Evolutionary conservation across 106 monocot species (phyloP).

Genomic region (Dioscorea zingiberensis): DNA sequence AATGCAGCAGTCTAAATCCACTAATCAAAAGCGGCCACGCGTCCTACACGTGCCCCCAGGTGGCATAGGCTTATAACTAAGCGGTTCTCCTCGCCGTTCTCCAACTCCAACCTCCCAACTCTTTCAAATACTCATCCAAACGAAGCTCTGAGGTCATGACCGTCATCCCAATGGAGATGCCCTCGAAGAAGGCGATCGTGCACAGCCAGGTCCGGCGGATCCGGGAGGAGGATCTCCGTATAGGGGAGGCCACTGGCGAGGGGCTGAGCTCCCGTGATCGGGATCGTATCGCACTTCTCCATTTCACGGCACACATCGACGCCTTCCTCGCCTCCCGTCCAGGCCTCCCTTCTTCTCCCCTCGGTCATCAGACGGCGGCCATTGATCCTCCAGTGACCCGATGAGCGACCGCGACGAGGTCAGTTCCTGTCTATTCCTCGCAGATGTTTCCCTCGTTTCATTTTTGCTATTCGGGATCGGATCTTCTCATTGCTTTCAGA

Average conservation of each 20-base stretch:
- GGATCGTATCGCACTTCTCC: neutral
- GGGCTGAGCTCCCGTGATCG: slow-evolving; percentile 4
- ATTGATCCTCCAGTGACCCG: neutral
- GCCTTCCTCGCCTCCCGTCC: slow-evolving; percentile 11
- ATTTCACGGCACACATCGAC: neutral
- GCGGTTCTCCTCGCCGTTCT: neutral
- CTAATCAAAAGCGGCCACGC: neutral
- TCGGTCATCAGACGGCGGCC: neutral
- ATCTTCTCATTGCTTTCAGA: neutral
- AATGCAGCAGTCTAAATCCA: neutral
- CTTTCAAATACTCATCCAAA: neutral
- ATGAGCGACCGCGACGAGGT: neutral
- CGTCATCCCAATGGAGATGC: neutral
- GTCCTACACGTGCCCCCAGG: neutral
- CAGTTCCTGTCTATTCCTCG: neutral
- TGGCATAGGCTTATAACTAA: neutral
- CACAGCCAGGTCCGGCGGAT: slow-evolving; percentile 26
- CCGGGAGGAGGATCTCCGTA: slow-evolving; percentile 25
- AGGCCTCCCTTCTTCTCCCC: slow-evolving; percentile 14
- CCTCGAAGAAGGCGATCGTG: neutral
- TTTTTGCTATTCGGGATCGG: neutral
- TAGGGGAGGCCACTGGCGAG: slow-evolving; percentile 11
- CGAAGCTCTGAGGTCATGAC: neutral
- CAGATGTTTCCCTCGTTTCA: neutral
- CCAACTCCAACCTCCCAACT: neutral